phyloP scores from a whole-genome alignment of 306 rosid genomes.

The Pyrus communis region DNA sequence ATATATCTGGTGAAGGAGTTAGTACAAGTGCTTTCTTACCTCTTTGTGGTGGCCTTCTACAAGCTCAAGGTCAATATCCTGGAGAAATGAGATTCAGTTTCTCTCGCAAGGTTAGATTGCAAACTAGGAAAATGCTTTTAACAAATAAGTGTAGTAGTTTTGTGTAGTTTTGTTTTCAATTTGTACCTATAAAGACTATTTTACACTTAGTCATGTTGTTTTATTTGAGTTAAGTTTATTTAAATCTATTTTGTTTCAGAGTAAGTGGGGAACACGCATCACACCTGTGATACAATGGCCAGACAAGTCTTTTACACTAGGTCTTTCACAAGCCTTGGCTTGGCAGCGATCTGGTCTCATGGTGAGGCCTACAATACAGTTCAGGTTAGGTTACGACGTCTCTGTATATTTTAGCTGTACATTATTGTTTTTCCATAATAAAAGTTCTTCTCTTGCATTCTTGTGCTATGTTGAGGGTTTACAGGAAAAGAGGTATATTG shows the following conservation, averaged over 20 bases:
- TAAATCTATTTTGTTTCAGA: conserved; percentile 34
- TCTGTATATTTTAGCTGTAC: not conserved
- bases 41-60: conserved; percentile 88
- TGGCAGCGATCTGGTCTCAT: conserved; percentile 97
- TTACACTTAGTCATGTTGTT: not conserved
- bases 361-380: conserved; percentile 83
- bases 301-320: conserved; percentile 82
- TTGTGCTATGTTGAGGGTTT: not conserved
- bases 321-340: conserved; percentile 85
- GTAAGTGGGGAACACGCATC: conserved; percentile 86
- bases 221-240: conserved; percentile 16
- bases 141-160: not conserved
- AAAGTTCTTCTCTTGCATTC: not conserved
- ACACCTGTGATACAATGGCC: conserved; percentile 94
- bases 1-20: conserved; percentile 91
- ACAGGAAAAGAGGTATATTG: not conserved
- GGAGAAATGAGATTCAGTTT: conserved; percentile 98
- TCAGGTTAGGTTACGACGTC: conserved; percentile 47
- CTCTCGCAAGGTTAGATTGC: conserved; percentile 77
- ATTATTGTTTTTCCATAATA: not conserved
- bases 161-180: not conserved
- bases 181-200: not conserved
- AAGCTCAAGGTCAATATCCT: conserved; percentile 98
- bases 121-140: not conserved
- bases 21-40: conserved; percentile 86